phyloP scores from a whole-genome alignment of 176 grass and related monocot genomes.

The Cymbopogon citratus region DNA sequence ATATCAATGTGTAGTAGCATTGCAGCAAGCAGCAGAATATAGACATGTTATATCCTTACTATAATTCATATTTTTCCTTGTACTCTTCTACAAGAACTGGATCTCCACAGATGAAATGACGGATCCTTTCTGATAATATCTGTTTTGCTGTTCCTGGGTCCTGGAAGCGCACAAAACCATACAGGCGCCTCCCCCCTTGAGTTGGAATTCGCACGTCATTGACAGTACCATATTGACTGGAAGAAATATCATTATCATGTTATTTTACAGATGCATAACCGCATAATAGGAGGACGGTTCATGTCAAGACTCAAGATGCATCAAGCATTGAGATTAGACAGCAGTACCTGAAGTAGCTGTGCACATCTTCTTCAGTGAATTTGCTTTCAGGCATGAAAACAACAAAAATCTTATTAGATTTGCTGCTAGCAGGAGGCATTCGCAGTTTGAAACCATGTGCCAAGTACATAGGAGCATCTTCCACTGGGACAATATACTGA shows the following conservation, averaged over 20 bases:
- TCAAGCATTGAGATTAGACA: not conserved
- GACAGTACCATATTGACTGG: slow-evolving; percentile 52
- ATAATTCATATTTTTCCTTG: slow-evolving; percentile 28
- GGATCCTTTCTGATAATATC: slow-evolving; percentile 41
- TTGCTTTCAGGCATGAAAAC: slow-evolving; percentile 50
- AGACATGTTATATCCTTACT: slow-evolving; percentile 5
- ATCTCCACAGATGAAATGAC: slow-evolving; percentile 54
- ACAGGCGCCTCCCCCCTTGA: slow-evolving; percentile 31
- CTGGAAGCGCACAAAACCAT: slow-evolving; percentile 69
- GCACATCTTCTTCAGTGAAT: slow-evolving; percentile 46
- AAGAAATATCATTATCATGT: slow-evolving; percentile 23
- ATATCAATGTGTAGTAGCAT: not conserved
- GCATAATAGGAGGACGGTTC: not conserved
- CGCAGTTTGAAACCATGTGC: slow-evolving; percentile 4
- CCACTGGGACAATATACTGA: slow-evolving; percentile 38
- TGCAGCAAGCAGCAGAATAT: not conserved
- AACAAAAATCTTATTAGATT: slow-evolving; percentile 53
- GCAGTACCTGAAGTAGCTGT: slow-evolving; percentile 50
- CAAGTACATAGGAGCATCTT: slow-evolving; percentile 29
- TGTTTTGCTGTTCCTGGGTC: slow-evolving; percentile 32
- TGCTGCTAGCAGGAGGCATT: slow-evolving; percentile 8
- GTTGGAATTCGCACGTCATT: slow-evolving; percentile 45
- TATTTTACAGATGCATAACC: slow-evolving; percentile 5
- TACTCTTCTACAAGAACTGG: slow-evolving; percentile 34
- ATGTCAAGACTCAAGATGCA: not conserved